Conservation (phyloP, 2,329 filamentous ascomycete genomes). For the Colletotrichum tofieldiae region DNA sequence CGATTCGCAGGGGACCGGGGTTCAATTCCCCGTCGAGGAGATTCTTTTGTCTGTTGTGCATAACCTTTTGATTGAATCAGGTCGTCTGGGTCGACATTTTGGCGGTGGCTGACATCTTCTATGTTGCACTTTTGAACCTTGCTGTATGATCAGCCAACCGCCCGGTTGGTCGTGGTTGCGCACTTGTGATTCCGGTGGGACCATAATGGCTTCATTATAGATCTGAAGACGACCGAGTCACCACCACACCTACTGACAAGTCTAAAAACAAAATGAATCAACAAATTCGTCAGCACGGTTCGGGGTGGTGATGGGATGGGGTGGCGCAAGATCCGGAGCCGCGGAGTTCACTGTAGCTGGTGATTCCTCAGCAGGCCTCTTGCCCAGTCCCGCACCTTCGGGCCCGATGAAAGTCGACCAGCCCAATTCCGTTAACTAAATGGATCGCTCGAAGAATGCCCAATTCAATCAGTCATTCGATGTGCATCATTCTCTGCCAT, state of each 20-base stretch:
- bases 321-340: not conserved
- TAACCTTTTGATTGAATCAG: not conserved
- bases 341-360: not conserved
- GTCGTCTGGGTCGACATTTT: not conserved
- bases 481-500: not conserved
- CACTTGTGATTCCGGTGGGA: too few species aligned
- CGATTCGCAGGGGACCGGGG: slow-evolving; percentile 41
- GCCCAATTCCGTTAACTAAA: too few species aligned
- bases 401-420: not conserved
- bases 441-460: not conserved
- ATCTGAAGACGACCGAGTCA: too few species aligned
- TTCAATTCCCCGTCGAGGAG: slow-evolving; percentile 44
- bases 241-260: too few species aligned
- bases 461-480: not conserved
- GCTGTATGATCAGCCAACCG: too few species aligned
- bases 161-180: too few species aligned
- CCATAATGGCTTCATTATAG: too few species aligned
- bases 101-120: not conserved
- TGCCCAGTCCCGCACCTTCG: not conserved
- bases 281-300: too few species aligned
- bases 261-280: too few species aligned
- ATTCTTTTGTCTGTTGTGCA: not conserved
- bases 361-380: not conserved
- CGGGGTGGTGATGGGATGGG: not conserved
- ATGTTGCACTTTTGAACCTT: too few species aligned